phyloP scores from a whole-genome alignment of 768 basidiomycete genomes.

The Xanthoconium stramineum region DNA sequence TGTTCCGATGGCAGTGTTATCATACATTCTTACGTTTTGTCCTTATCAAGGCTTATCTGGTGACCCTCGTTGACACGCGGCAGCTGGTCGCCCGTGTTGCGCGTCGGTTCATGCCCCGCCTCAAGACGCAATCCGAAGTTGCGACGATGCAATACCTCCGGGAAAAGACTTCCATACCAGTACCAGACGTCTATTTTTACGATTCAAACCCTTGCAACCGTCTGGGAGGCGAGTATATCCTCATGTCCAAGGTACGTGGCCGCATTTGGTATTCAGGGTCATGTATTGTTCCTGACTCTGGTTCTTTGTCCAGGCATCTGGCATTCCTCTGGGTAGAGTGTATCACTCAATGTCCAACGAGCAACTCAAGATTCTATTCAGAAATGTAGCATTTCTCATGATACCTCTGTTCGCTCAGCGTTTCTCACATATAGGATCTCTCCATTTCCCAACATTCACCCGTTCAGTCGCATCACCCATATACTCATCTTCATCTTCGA shows the following conservation, averaged over 20 bases:
- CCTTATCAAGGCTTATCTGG: constrained; percentile 62
- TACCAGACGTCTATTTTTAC: constrained; percentile 72
- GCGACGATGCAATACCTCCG: constrained; percentile 82
- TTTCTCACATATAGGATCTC: constrained; percentile 71
- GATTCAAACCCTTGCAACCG: constrained; percentile 84
- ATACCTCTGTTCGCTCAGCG: constrained; percentile 76
- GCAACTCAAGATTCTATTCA: constrained; percentile 59
- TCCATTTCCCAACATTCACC: constrained; percentile 43
- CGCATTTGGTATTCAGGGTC: not conserved
- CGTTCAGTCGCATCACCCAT: constrained; percentile 18
- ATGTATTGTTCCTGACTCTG: not conserved
- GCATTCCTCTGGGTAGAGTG: constrained; percentile 66
- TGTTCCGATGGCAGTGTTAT: not conserved
- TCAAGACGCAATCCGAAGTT: constrained; percentile 86
- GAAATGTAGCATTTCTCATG: constrained; percentile 64
- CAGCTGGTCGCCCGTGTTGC: constrained; percentile 78
- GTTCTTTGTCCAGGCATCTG: constrained; percentile 52
- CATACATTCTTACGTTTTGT: constrained; percentile 1
- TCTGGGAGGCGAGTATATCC: constrained; percentile 79
- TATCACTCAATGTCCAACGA: constrained; percentile 69
- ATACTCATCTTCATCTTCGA: constrained; percentile 18
- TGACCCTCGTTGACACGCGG: constrained; percentile 58
- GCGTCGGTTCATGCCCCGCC: constrained; percentile 78
- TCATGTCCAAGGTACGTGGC: constrained; percentile 76
- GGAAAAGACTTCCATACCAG: constrained; percentile 64